These are phyloP conservation scores for Ascoidea tarda DNA, from an alignment of 805 yeast species.

Conservation along the genomic window DNA sequence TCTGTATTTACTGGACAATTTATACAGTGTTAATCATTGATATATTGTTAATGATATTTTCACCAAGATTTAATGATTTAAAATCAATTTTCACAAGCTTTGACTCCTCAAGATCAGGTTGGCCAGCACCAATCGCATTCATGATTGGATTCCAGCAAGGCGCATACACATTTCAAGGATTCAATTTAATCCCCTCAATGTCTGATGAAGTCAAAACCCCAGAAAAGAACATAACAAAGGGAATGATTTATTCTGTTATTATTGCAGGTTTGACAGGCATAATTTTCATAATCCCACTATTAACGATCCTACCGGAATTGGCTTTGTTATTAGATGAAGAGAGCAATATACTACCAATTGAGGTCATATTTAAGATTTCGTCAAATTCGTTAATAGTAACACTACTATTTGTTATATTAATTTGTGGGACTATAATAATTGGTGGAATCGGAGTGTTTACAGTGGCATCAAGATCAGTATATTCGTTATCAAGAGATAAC, in stretches of 20 bases:
- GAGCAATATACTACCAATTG: conserved; percentile 67
- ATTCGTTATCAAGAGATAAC: conserved; percentile 71
- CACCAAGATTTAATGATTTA: conserved; percentile 45
- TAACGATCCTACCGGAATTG: conserved; percentile 59
- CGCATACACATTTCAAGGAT: conserved; percentile 69
- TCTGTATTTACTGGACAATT: conserved; percentile 66
- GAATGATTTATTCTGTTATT: conserved; percentile 50
- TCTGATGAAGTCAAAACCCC: conserved; percentile 73
- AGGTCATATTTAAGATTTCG: conserved; percentile 55
- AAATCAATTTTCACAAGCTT: conserved; percentile 48
- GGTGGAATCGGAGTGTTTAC: conserved; percentile 73
- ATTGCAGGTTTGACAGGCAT: conserved; percentile 58
- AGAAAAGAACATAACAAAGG: conserved; percentile 61
- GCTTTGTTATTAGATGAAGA: conserved; percentile 38
- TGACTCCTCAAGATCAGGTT: conserved; percentile 63
- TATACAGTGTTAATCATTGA: conserved; percentile 60
- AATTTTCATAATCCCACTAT: conserved; percentile 56
- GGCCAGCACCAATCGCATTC: conserved; percentile 60
- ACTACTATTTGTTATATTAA: conserved; percentile 48
- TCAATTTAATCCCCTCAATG: conserved; percentile 69
- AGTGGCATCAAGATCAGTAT: conserved; percentile 72
- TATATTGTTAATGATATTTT: conserved; percentile 39
- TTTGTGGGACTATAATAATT: conserved; percentile 57
- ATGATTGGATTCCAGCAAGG: conserved; percentile 69
- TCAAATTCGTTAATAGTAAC: conserved; percentile 60